Conservation (phyloP, 2,329 filamentous ascomycete genomes). For the Penicillium sp. region DNA sequence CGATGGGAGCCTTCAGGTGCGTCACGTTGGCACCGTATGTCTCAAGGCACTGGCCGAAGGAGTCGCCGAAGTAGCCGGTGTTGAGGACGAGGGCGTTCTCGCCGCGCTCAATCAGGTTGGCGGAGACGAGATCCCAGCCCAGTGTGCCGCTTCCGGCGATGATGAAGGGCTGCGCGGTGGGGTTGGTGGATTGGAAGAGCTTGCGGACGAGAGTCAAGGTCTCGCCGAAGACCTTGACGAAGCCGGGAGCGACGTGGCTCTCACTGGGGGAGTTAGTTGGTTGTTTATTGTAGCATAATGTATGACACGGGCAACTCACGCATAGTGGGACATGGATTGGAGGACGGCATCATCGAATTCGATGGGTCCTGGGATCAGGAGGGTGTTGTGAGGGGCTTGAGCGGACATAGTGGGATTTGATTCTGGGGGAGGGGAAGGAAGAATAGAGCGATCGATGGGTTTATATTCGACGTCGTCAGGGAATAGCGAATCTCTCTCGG, state of each 20-base stretch:
- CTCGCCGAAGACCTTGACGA: slow-evolving; percentile 89
- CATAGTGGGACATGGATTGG: slow-evolving; percentile 91
- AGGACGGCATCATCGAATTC: slow-evolving; percentile 98
- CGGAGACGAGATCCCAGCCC: slow-evolving; percentile 94
- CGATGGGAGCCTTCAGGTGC: slow-evolving; percentile 84
- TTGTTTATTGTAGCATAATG: not conserved
- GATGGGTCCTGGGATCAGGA: slow-evolving; percentile 96
- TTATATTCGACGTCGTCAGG: slow-evolving; percentile 55
- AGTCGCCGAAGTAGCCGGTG: slow-evolving; percentile 96
- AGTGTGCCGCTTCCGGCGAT: slow-evolving; percentile 92
- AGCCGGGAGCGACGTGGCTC: slow-evolving; percentile 85
- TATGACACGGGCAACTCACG: slow-evolving; percentile 25
- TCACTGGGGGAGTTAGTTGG: slow-evolving; percentile 57
- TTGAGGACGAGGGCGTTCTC: slow-evolving; percentile 91
- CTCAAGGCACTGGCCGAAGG: slow-evolving; percentile 86
- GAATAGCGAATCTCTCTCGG: slow-evolving; percentile 53
- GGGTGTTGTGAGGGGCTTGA: slow-evolving; percentile 63
- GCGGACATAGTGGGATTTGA: slow-evolving; percentile 51
- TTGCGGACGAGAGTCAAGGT: slow-evolving; percentile 82
- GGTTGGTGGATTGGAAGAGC: slow-evolving; percentile 86
- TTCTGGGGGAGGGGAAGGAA: slow-evolving; percentile 22
- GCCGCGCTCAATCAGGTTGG: slow-evolving; percentile 84
- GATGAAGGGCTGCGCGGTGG: slow-evolving; percentile 83
- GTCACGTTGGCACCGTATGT: slow-evolving; percentile 89
- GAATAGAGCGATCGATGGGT: slow-evolving; percentile 35